phyloP scores from a whole-genome alignment of 768 basidiomycete species.

The Agaricus subrufescens region DNA sequence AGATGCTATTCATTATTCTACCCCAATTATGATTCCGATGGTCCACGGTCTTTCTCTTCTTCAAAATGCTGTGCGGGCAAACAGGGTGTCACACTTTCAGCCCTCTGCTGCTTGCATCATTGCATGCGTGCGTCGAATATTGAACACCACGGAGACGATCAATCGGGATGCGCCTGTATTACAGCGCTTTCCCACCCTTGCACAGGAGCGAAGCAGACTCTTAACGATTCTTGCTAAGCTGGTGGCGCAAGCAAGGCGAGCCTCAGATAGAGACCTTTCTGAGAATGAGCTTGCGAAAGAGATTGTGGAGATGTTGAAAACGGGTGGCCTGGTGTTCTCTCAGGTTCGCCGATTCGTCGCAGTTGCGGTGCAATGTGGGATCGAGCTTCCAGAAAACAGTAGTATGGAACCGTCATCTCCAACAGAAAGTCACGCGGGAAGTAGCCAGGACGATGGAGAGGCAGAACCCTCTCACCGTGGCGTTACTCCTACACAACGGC shows the following conservation, averaged over 20 bases:
- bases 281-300: slow-evolving; percentile 48
- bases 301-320: slow-evolving; percentile 72
- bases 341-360: slow-evolving; percentile 78
- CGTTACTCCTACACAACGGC: slow-evolving; percentile 30
- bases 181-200: slow-evolving; percentile 58
- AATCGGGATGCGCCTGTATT: slow-evolving; percentile 77
- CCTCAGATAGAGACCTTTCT: slow-evolving; percentile 45
- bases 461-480: slow-evolving; percentile 25
- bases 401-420: slow-evolving; percentile 26
- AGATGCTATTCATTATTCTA: slow-evolving; percentile 60
- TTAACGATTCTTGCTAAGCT: slow-evolving; percentile 76
- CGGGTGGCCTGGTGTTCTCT: slow-evolving; percentile 77
- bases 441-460: slow-evolving; percentile 14
- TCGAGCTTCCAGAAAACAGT: slow-evolving; percentile 56
- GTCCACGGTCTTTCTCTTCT: slow-evolving; percentile 83
- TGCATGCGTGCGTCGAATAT: slow-evolving; percentile 84
- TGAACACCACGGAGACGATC: slow-evolving; percentile 80
- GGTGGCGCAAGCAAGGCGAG: slow-evolving; percentile 74
- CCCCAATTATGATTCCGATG: slow-evolving; percentile 78
- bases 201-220: slow-evolving; percentile 77
- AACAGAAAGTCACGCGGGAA: slow-evolving; percentile 13
- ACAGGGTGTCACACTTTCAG: slow-evolving; percentile 80
- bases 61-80: slow-evolving; percentile 77
- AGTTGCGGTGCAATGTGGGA: slow-evolving; percentile 69
- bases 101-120: slow-evolving; percentile 94